Base-by-base conservation (phyloP, 2,329 filamentous ascomycete species). In the Immersiporthe knoxdaviesiana region DNA sequence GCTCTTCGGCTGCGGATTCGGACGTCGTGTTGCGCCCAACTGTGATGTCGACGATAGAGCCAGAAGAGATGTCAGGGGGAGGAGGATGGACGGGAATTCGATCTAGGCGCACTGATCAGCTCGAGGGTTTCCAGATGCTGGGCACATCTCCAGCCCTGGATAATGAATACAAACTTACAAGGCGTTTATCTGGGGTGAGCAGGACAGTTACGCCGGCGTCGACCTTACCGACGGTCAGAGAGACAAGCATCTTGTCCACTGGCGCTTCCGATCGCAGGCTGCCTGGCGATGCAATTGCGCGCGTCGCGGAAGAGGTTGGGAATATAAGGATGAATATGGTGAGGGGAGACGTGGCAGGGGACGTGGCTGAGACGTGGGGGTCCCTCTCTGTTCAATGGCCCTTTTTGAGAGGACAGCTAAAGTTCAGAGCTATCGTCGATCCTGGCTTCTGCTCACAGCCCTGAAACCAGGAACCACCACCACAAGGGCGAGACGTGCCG, bases 141-240 rank as follows among this genome's bases (percentile, higher is more conserved):
- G 50, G n/a, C 14, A 30, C 8, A 35, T 54, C n/a, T 27, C 7
- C 1, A 30, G 11, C 50, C 60, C 37, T 39, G 30, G 24, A 21
- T 2, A n/a, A n/a, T n/a, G n/a, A n/a, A n/a, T n/a, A n/a, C 35
- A 8, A 50, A 81, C 90, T 77, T 88, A 97, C 95, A 76, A 99
- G 87, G 78, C 96, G 91, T 82, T 98, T 98, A 81, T 99, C 96
- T 78, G 97, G 92, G 62, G 96, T 99, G 77, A 99, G 84, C 67
- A 99, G 90, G 72, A 99, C 96, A 63, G 96, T 97, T 78, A 99
- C 95, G 82, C 96, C 96, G 77, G 96, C 96, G 82, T 99, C 96
- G 82, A 99, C 96, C 85, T 99, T 99, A 85, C 96, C 96, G 81
- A 99, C 96, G 64, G 95, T 98, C 79, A 99, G 87, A 74, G 96